phyloP scores from a whole-genome alignment of 2,329 filamentous ascomycete species.

The Furcasterigmium furcatum region DNA sequence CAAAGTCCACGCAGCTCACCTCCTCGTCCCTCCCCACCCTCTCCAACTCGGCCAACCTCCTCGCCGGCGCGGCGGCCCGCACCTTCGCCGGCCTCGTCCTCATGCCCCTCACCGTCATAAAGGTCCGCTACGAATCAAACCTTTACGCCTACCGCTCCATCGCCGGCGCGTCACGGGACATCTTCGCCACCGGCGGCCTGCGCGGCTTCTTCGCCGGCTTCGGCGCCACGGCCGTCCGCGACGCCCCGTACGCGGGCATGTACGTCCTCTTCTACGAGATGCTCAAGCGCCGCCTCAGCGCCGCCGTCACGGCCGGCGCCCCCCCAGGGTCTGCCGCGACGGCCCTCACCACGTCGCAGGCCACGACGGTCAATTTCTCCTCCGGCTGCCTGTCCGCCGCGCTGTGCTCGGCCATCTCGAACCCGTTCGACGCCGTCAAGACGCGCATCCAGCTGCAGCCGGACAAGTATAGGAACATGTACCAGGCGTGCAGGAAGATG shows the following conservation, averaged over 20 bases:
- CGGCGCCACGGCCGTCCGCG: constrained; percentile 86
- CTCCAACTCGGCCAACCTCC: constrained; percentile 78
- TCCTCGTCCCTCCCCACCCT: constrained; percentile 68
- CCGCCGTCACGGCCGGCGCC: constrained; percentile 3
- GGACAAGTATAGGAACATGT: constrained; percentile 75
- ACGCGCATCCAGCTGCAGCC: constrained; percentile 92
- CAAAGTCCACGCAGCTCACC: background rate
- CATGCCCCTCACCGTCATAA: constrained; percentile 95
- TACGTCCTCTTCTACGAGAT: constrained; percentile 95
- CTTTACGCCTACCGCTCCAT: constrained; percentile 82
- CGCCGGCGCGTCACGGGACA: constrained; percentile 68
- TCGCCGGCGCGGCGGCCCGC: constrained; percentile 79
- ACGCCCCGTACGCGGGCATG: constrained; percentile 94
- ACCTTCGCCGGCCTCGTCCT: constrained; percentile 85
- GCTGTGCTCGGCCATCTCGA: constrained; percentile 82
- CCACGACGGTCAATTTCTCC: constrained; percentile 62
- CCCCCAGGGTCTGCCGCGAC: constrained; percentile 1
- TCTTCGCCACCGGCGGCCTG: constrained; percentile 67
- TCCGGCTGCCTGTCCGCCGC: constrained; percentile 80
- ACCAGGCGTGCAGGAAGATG: constrained; percentile 75
- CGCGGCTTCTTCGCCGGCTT: constrained; percentile 91
- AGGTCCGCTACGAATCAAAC: constrained; percentile 90
- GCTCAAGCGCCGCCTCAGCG: constrained; percentile 62
- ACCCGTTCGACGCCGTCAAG: constrained; percentile 96
- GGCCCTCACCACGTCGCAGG: constrained; percentile 8